Percentiles rank a stretch among this genome's conserved stretches.
Conservation (phyloP, 2,329 filamentous ascomycete species). For the Colletotrichum incanum region DNA sequence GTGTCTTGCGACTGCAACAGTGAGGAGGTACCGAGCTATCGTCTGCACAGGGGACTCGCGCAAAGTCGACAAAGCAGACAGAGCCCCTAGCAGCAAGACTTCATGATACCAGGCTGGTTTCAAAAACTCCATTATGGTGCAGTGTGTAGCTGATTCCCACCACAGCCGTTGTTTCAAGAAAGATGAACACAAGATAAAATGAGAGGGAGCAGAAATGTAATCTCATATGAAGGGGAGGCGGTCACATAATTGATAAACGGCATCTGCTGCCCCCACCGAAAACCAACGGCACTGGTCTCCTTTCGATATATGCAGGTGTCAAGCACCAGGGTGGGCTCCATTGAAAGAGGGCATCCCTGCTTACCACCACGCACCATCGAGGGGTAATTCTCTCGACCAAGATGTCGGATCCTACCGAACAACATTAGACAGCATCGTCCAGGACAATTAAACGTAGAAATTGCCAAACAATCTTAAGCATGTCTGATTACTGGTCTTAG, state of each 20-base stretch:
- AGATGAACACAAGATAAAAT: not conserved
- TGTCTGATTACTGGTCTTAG: not conserved
- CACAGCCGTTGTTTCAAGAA: not conserved
- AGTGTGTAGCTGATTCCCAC: not conserved
- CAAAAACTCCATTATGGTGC: not conserved
- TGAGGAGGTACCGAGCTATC: not conserved
- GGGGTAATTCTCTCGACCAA: not conserved
- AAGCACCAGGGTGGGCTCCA: not conserved
- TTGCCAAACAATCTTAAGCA: not conserved
- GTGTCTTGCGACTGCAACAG: constrained; percentile 2
- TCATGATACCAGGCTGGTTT: constrained; percentile 13
- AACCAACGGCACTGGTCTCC: not conserved
- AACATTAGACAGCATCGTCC: not conserved
- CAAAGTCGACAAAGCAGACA: constrained; percentile 4
- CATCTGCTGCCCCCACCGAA: not conserved
- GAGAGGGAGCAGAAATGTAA: not conserved
- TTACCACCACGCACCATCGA: not conserved
- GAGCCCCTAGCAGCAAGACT: not conserved
- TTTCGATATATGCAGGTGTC: not conserved
- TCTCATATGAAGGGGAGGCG: not conserved
- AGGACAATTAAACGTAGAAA: not conserved
- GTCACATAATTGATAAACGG: not conserved
- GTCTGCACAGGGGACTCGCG: constrained; percentile 11
- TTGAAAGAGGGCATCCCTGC: not conserved
- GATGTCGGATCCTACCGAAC: not conserved